Evolutionary conservation across 768 basidiomycete species (phyloP), one percentile per base, ranked within the genome.

Genomic region (Suillus hirtellus): DNA sequence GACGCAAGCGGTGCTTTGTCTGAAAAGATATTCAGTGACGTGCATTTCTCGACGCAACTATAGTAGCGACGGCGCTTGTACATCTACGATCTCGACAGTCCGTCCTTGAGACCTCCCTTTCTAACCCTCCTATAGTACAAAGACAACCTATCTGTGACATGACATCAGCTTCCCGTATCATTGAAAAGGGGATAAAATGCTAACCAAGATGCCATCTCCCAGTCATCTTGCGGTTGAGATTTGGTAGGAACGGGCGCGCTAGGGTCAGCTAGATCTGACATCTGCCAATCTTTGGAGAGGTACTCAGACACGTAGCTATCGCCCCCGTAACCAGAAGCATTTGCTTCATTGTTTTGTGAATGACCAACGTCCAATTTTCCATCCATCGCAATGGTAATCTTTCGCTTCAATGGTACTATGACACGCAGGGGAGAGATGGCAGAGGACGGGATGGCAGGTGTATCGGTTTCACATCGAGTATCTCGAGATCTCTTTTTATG

Each of bases 401-500:
- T 50, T 27, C 15, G 49, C 49, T 8, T 50, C 27, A 50, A 50
- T 31, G 49, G 49, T 15, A 17, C 27, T 27, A 17, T 50, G 49
- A 15, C 27, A 1, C 49, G 49, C 49, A 27, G 8, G 8, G 49
- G 49, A 27, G 8, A 15, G 15, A 10, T 50, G 27, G 27, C 7
- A 27, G 27, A 9, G 15, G 49, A 10, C 3, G 24, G 49, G 24
- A 27, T 4, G 4, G 15, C 15, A 50, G 49, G 49, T 3, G 15
- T 50, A 24, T 50, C 49, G 0, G 15, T 17, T 27, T 50, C 49
- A 27, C 4, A 1, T 50, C 49, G 49, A 50, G 27, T 14, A 50
- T 27, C 49, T 50, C 49, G 49, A 50, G 49, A 27, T 50, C 49
- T 50, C 27, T 50, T 50, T 50, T 50, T 50, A 15, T 50, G 49